Conservation (phyloP, 306 rosid genomes). For the Gastrolobium bilobum region DNA sequence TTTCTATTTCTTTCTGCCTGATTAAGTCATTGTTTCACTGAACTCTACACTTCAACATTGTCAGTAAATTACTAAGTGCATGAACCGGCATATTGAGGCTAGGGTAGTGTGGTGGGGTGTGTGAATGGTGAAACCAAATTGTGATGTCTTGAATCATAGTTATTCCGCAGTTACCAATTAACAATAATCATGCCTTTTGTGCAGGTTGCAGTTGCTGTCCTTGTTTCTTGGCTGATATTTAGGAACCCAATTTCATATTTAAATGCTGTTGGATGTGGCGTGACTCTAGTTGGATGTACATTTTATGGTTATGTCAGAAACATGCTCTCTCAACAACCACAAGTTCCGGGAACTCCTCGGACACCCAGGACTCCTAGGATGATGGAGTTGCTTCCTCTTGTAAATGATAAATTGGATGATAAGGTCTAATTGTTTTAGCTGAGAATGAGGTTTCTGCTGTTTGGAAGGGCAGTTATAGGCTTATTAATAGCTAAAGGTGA, state of each 20-base stretch:
- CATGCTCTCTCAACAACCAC: conserved; percentile 75
- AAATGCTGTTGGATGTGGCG: conserved; percentile 83
- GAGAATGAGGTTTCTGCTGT: conserved; percentile 44
- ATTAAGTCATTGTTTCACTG: conserved; percentile 4
- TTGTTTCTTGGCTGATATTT: conserved; percentile 91
- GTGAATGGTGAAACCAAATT: conserved; percentile 17
- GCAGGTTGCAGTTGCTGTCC: conserved; percentile 95
- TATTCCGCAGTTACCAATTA: neutral
- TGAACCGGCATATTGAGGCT: neutral
- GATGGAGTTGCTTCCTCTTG: conserved; percentile 91
- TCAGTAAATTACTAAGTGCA: neutral
- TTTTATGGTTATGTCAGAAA: conserved; percentile 94
- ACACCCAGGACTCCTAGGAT: conserved; percentile 82
- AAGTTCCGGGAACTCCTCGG: conserved; percentile 71
- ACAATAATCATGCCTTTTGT: conserved; percentile 11
- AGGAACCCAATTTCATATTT: conserved; percentile 84
- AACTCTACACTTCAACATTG: conserved; percentile 7
- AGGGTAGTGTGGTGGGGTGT: neutral
- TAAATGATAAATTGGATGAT: conserved; percentile 91
- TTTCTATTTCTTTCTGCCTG: neutral
- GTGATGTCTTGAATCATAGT: neutral
- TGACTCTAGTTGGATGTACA: conserved; percentile 90
- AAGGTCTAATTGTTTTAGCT: conserved; percentile 62
- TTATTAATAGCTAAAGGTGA: conserved; percentile 53
- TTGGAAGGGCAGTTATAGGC: conserved; percentile 39